Base-by-base conservation (phyloP, 2,329 filamentous ascomycete species). In the Colletotrichum sojae region DNA sequence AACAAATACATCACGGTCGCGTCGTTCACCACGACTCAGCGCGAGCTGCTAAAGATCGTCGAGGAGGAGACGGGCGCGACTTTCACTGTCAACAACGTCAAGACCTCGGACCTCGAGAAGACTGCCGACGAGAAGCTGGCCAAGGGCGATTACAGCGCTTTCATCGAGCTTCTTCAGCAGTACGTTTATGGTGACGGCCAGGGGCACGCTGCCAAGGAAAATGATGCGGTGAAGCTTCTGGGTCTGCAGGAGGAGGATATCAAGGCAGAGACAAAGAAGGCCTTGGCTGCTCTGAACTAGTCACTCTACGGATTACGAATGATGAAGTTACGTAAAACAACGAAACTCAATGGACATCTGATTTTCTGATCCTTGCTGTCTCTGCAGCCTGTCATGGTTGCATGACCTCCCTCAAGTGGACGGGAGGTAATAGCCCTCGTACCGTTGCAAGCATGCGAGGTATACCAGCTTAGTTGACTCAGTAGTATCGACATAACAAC, bases 1-100 rank as follows among this genome's bases (percentile, higher is more conserved):
- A 91, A 92, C 75, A 82, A 86, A 69, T 88, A 89, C 75, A 76
- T 92, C 36, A 84, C 83, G 58, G 78, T 91, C 16, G 84, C 87
- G 3, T 89, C 86, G 0, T 88, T 90, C 72, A 84, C 84, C 36
- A 83, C 85, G 0, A 85, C 85, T 1, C 89, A 91, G 77, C 86
- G 87, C 18, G 82, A 91, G 71, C 77, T 92, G 2, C 74, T 91
- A 1, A 76, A 79, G 13, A 75, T 83, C 0, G 78, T 87, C 2
- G 87, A 92, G 77, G 83, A 85, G 65, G 78, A 83, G 12, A 87
- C 85, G 0, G 84, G 84, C 2, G 74, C 78, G 18, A 85, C 86
- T 69, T 90, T 85, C 82, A 79, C 81, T 0, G 79, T 90, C 2
- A 82, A 79, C 3, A 77, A 75, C 6, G 67, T 76, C 9, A 76